These are phyloP conservation scores for Bipolaris gigantea DNA, from an alignment of 2,329 filamentous ascomycete species.

Conservation along the genomic window DNA sequence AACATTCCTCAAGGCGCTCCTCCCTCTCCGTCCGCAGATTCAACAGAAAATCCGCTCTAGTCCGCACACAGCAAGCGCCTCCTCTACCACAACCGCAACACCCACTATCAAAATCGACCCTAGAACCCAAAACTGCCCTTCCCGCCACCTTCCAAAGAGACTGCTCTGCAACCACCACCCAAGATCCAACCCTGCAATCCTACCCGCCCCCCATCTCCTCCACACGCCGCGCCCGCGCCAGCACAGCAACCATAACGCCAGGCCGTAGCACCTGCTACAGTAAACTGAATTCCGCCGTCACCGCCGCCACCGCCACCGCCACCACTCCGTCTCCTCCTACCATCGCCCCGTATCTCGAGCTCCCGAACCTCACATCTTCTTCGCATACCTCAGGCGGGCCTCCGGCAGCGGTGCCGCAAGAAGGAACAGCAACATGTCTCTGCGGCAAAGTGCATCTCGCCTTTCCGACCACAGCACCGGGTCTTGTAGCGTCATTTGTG, in stretches of 20 bases:
- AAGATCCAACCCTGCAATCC: not conserved
- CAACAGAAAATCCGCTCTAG: not conserved
- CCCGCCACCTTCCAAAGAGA: not conserved
- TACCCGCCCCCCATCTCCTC: not conserved
- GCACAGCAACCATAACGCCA: too few species aligned
- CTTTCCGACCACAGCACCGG: conserved; percentile 49
- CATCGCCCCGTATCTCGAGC: too few species aligned
- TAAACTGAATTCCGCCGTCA: not conserved
- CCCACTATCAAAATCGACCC: not conserved
- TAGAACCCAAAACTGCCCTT: not conserved
- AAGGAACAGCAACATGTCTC: conserved; percentile 37
- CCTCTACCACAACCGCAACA: too few species aligned
- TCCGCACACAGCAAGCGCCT: not conserved
- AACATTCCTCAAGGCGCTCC: not conserved
- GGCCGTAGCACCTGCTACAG: not conserved
- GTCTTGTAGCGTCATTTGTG: conserved; percentile 56
- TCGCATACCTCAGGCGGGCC: not conserved
- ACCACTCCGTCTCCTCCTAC: too few species aligned
- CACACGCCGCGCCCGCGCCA: too few species aligned
- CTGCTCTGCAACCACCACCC: not conserved
- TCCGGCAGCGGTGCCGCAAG: conserved; percentile 12
- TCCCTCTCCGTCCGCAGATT: not conserved
- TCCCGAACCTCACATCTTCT: too few species aligned
- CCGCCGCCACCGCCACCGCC: too few species aligned
- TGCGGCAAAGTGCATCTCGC: conserved; percentile 34